Evolutionary conservation across 2,329 filamentous ascomycete genomes (phyloP).

Genomic region (Ilyonectria sp.): DNA sequence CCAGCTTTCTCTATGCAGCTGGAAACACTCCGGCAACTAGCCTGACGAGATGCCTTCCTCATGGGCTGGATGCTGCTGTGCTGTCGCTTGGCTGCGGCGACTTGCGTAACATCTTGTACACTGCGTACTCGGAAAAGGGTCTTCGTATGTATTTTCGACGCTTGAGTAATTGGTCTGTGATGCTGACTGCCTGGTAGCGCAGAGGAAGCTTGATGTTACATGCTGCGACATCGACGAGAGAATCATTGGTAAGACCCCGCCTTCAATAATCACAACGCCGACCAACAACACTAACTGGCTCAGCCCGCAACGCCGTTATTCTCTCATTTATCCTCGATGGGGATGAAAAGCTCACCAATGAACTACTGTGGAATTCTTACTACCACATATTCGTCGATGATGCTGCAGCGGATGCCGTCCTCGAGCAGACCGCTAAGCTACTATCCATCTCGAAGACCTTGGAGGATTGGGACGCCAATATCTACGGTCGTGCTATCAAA

Average conservation of each 20-base stretch:
- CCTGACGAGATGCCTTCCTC: constrained; percentile 63
- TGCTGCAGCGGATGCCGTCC: constrained; percentile 54
- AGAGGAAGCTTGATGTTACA: constrained; percentile 67
- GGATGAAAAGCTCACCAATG: constrained; percentile 40
- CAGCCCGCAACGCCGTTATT: constrained; percentile 70
- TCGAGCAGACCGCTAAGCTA: constrained; percentile 61
- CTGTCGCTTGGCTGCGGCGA: constrained; percentile 72
- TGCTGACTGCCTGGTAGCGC: constrained; percentile 50
- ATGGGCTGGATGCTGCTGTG: constrained; percentile 64
- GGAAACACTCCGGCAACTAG: constrained; percentile 69
- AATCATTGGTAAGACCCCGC: constrained; percentile 61
- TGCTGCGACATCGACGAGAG: constrained; percentile 68
- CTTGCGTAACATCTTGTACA: constrained; percentile 70
- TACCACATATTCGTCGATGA: constrained; percentile 66
- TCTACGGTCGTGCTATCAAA: constrained; percentile 61
- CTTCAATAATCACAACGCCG: constrained; percentile 2
- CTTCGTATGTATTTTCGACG: constrained; percentile 49
- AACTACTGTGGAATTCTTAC: constrained; percentile 68
- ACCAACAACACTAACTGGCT: constrained; percentile 1
- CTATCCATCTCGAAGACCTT: constrained; percentile 54
- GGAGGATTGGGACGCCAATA: constrained; percentile 59
- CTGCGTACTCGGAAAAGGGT: constrained; percentile 59
- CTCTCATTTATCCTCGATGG: constrained; percentile 66
- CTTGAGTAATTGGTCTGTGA: neutral
- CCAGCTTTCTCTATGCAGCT: constrained; percentile 61